Evolutionary conservation across 371 early-diverging fungal genomes (phyloP), one percentile per base, ranked within the genome.

Genomic region (Nematocida sp.): DNA sequence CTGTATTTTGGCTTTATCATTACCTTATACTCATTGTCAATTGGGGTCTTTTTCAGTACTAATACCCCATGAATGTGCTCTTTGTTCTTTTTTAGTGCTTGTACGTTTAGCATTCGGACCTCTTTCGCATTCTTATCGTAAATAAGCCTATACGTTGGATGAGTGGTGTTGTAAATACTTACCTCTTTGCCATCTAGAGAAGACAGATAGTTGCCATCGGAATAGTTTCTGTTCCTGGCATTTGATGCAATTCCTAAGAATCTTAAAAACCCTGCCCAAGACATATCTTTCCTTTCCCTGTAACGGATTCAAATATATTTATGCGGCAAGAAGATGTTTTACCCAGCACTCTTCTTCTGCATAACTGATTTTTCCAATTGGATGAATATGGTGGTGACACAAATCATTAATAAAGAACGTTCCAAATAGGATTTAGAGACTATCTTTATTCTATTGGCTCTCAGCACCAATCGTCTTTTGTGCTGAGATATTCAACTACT

Each of bases 11-110:
- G 74, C 62, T 70, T 70, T 17, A 70, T 60, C 21, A 70, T 38
- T 21, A 70, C 34, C 13, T 70, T 49, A 51, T 70, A 70, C 41
- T 65, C 45, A 0, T 61, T 25, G 11, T 32, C 45, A 3, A 21
- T 35, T 1, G 19, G 5, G 7, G 61, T 57, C 34, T 70, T 70
- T 9, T 75, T 21, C 19, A 57, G 58, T 4, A 60, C 57, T 40
- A 70, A 25, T 35, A 70, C 41, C 9, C 48, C 48, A 60, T 70
- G 37, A 11, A 57, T 51, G 62, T 70, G 57, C 25, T 70, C 15
- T 38, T 61, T 58, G 49, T 70, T 70, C 32, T 70, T 70, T 29
- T 70, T 57, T 37, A 70, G 58, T 5, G 58, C 37, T 38, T 70
- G 46, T n/a, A 70, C 46, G 37, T 70, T 70, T 7, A 70, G 27